phyloP scores from a whole-genome alignment of 202 grass and related monocot genomes.

The Setaria viridis region DNA sequence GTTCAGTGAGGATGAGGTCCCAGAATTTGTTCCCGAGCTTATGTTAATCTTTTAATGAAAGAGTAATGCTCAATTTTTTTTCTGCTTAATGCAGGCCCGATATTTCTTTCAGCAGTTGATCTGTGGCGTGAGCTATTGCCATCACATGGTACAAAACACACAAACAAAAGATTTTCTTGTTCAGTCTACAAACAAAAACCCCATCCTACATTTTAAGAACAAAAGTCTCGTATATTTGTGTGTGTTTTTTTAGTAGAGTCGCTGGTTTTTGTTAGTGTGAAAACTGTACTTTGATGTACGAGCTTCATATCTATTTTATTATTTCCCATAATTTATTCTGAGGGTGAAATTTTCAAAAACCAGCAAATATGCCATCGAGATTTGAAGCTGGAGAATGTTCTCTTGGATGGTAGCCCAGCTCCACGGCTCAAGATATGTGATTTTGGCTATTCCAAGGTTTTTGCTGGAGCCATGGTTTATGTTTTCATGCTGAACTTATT shows the following conservation, averaged over 20 bases:
- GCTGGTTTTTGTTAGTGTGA: neutral
- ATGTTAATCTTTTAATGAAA: constrained; percentile 37
- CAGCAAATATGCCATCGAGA: constrained; percentile 99
- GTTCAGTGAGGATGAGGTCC: constrained; percentile 97
- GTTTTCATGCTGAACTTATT: constrained; percentile 26
- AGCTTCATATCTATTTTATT: constrained; percentile 3
- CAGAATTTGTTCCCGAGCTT: constrained; percentile 34
- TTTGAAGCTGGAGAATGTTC: constrained; percentile 96
- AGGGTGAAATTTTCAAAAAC: constrained; percentile 31
- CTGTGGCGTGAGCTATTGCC: constrained; percentile 94
- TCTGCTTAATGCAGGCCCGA: constrained; percentile 66
- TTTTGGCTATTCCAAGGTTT: constrained; percentile 98
- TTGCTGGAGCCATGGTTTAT: constrained; percentile 24
- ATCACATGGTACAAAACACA: constrained; percentile 65
- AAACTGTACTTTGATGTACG: constrained; percentile 8
- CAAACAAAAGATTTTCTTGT: constrained; percentile 9
- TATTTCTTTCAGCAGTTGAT: constrained; percentile 99
- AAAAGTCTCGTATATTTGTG: constrained; percentile 5
- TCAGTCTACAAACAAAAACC: constrained; percentile 11
- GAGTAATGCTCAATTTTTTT: constrained; percentile 40
- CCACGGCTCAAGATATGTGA: constrained; percentile 97
- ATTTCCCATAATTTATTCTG: constrained; percentile 34
- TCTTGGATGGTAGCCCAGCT: constrained; percentile 89
- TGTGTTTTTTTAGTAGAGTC: neutral
- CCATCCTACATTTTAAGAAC: neutral